Evolutionary conservation across 2,329 filamentous ascomycete species (phyloP), one percentile per base, ranked within the genome.

Genomic region (Scortechinia acanthostroma): DNA sequence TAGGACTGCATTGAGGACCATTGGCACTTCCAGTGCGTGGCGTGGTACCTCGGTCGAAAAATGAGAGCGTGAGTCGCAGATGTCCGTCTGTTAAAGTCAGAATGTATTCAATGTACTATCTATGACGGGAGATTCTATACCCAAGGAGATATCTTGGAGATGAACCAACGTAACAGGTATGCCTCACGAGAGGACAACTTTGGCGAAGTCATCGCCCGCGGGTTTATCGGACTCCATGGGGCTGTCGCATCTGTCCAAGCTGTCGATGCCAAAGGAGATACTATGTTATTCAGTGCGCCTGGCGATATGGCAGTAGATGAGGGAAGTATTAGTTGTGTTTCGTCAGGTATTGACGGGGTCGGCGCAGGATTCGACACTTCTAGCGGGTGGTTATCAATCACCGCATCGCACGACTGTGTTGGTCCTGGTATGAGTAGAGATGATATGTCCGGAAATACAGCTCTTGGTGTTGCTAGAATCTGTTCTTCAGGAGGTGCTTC

Each of bases 41-140:
- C 65, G 65, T 2, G 70, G 68, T 2, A 73, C 67, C 43, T 70
- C 67, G 4, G 64, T 64, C 3, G 60, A 62, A 46, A 74, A 74
- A 44, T 66, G 61, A 2, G 10, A 40, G 14, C 20, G 35, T 19
- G 17, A 17, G 17, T 40, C 35, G 20, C 35, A 40, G 14, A 40
- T 40, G 20, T 40, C 35, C 6, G 35, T 17, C 35, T 40, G 25
- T 30, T n/a, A 30, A 10, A 10, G n/a, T 30, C 10, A 40, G 10
- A 40, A 10, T 19, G 35, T 19, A 6, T 10, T 10, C 25, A 30
- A 10, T 30, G 25, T 30, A 10, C 2, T 17, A 5, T n/a, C 2
- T n/a, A 10, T 3, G 6, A 33, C 19, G 4, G 2, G 17, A 4
- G 4, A 15, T 3, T 1, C 45, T 52, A 46, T 45, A 64, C 61